phyloP scores from a whole-genome alignment of 139 green algal genomes.

The Parachlorella kessleri region DNA sequence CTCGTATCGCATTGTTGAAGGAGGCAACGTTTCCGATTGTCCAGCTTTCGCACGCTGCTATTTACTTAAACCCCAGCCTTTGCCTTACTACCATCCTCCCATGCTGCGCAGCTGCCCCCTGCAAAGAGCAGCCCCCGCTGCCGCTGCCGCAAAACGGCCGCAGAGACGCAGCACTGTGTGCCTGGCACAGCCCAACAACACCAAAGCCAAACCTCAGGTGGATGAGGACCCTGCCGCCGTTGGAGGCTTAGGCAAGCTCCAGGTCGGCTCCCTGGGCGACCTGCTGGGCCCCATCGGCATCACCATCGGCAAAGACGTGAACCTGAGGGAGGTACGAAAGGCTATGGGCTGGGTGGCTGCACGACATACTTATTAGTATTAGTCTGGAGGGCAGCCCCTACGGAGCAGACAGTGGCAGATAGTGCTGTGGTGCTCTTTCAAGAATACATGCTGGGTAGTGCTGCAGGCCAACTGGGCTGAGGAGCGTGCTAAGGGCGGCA shows the following conservation, averaged over 20 bases:
- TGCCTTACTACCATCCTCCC: too few relatives aligned
- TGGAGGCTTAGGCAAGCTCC: neutral
- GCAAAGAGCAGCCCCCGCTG: neutral
- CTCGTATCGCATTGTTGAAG: neutral
- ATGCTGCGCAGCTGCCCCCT: neutral
- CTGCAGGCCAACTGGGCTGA: neutral
- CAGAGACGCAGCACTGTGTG: neutral
- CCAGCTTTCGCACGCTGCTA: neutral
- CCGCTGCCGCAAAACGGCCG: neutral
- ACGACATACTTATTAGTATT: neutral
- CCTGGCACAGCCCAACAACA: neutral
- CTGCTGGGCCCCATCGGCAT: slow-evolving; percentile 74
- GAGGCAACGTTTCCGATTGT: neutral
- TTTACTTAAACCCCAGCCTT: neutral
- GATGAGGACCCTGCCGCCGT: neutral
- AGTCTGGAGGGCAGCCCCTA: too few relatives aligned
- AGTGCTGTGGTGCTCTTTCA: too few relatives aligned
- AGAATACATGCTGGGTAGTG: slow-evolving; percentile 5
- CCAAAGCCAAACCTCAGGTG: neutral
- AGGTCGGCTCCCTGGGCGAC: slow-evolving; percentile 43
- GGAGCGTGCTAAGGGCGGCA: neutral
- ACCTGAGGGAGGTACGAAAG: slow-evolving; percentile 3
- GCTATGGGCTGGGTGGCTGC: too few relatives aligned
- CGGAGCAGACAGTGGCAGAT: too few relatives aligned
- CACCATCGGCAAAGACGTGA: slow-evolving; percentile 42